Conservation (phyloP, 768 basidiomycete species). For the Thelephora aurantiotincta region DNA sequence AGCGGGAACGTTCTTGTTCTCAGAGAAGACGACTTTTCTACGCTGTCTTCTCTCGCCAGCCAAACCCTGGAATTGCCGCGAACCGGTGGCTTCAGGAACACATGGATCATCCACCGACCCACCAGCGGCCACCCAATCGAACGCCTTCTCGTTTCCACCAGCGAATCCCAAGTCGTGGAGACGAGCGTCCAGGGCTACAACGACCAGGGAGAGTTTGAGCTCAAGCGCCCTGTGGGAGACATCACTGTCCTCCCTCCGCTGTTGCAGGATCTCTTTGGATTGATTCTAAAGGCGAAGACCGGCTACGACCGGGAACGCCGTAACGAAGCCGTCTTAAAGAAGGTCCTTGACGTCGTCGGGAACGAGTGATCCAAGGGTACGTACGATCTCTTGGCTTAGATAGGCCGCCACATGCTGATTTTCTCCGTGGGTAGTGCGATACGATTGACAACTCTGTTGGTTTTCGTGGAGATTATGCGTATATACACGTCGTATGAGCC, state of each 20-base stretch:
- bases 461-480: too few relatives aligned
- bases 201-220: constrained; percentile 5
- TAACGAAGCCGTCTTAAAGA: too few relatives aligned
- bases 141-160: constrained; percentile 7
- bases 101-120: constrained; percentile 10
- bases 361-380: too few relatives aligned
- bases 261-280: constrained; percentile 10
- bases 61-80: constrained; percentile 6
- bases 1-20: constrained; percentile 7
- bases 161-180: constrained; percentile 4
- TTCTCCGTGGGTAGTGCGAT: too few relatives aligned
- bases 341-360: too few relatives aligned
- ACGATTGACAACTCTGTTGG: too few relatives aligned
- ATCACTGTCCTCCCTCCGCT: constrained; percentile 7
- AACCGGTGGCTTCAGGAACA: constrained; percentile 11
- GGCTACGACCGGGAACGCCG: constrained; percentile 1
- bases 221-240: constrained; percentile 8
- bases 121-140: constrained; percentile 10
- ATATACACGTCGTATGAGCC: too few relatives aligned
- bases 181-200: constrained; percentile 13
- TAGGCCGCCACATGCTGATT: too few relatives aligned
- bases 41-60: constrained; percentile 7
- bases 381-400: too few relatives aligned
- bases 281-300: constrained; percentile 7
- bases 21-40: constrained; percentile 6